Conservation (phyloP, 2,329 filamentous ascomycete genomes). For the Alternaria hordeiaustralica region DNA sequence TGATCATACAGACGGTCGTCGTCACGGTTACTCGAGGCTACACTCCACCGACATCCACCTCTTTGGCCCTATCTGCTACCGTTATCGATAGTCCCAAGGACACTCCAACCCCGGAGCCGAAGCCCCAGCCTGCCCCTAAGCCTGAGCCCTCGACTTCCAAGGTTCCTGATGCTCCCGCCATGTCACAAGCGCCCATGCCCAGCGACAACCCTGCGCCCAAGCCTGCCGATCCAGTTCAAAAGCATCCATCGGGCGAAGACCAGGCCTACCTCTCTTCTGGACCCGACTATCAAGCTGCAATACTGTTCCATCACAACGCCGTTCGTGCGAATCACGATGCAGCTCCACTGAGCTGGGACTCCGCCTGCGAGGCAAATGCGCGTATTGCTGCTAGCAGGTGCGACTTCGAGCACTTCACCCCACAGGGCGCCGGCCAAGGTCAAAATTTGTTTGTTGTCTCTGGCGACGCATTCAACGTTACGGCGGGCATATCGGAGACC, state of each 20-base stretch:
- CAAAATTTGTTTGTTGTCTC: conserved; percentile 87
- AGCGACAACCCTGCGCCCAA: neutral
- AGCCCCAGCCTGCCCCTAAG: neutral
- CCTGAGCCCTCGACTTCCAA: neutral
- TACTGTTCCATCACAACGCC: conserved; percentile 79
- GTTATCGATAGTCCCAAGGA: neutral
- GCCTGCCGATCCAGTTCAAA: conserved; percentile 1
- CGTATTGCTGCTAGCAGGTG: conserved; percentile 74
- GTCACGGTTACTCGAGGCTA: conserved; percentile 18
- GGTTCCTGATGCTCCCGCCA: conserved; percentile 1
- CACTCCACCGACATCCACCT: neutral
- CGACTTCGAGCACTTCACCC: conserved; percentile 68
- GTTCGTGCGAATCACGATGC: conserved; percentile 85
- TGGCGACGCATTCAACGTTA: conserved; percentile 61
- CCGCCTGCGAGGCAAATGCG: conserved; percentile 65
- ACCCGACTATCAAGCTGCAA: conserved; percentile 36
- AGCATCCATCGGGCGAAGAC: conserved; percentile 25
- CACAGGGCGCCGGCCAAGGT: conserved; percentile 66
- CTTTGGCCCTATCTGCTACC: conserved; percentile 1
- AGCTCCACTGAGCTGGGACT: conserved; percentile 68
- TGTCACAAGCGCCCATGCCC: neutral
- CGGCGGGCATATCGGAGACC: conserved; percentile 74
- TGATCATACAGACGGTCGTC: conserved; percentile 29
- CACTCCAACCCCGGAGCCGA: neutral
- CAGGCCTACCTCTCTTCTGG: conserved; percentile 36